phyloP scores from a whole-genome alignment of 192 early-diverging fungal genomes.

The Pecoramyces ruminantium region DNA sequence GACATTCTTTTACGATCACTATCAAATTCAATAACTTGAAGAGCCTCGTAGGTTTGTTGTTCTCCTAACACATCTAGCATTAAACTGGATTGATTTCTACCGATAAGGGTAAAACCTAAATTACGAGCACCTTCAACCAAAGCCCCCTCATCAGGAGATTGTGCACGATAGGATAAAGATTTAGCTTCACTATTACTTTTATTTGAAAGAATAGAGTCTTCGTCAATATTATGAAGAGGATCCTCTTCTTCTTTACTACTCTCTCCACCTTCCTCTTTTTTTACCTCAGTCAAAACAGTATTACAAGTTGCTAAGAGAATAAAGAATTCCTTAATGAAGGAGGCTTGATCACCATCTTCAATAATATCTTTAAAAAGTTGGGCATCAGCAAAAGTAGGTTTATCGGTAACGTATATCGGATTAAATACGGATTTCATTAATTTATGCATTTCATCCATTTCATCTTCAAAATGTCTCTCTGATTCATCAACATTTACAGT shows the following conservation, averaged over 20 bases:
- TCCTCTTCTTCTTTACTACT: constrained; percentile 14
- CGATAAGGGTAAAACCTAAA: constrained; percentile 58
- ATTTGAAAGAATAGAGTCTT: constrained; percentile 9
- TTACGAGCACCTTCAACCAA: constrained; percentile 63
- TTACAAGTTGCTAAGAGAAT: constrained; percentile 81
- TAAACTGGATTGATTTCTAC: constrained; percentile 28
- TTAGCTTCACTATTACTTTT: constrained; percentile 9
- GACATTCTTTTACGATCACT: constrained; percentile 93
- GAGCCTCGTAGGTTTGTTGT: constrained; percentile 47
- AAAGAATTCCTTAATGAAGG: constrained; percentile 67
- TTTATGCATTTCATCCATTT: constrained; percentile 30
- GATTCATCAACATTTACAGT: not conserved
- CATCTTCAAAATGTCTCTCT: constrained; percentile 44
- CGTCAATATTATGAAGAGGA: constrained; percentile 4
- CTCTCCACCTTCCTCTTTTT: constrained; percentile 17
- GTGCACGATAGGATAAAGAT: constrained; percentile 39
- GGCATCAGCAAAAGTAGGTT: constrained; percentile 65
- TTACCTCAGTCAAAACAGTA: constrained; percentile 76
- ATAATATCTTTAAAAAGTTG: constrained; percentile 54
- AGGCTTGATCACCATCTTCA: constrained; percentile 29
- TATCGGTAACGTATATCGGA: constrained; percentile 12
- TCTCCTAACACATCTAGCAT: constrained; percentile 54
- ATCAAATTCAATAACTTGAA: constrained; percentile 87
- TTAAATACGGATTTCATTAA: constrained; percentile 16
- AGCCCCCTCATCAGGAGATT: constrained; percentile 72